These are phyloP conservation scores for Cystofilobasidium capitatum DNA, from an alignment of 768 basidiomycete species.

Conservation along the genomic window DNA sequence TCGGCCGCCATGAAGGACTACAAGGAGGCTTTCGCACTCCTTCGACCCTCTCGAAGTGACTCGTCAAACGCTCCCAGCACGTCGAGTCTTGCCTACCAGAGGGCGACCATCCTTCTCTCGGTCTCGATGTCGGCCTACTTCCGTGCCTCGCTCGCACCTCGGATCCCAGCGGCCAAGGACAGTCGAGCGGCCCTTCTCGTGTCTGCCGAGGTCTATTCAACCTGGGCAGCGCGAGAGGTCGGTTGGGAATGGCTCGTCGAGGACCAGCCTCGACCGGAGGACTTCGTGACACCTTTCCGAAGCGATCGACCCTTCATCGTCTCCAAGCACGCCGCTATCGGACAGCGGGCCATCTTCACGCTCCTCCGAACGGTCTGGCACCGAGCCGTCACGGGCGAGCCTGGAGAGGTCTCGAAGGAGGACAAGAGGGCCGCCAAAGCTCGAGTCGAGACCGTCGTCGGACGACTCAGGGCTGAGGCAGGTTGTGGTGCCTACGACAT, in stretches of 20 bases:
- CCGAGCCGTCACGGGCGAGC: conserved; percentile 36
- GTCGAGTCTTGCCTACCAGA: conserved; percentile 32
- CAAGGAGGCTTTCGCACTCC: conserved; percentile 36
- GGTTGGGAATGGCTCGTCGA: conserved; percentile 40
- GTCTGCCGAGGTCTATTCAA: conserved; percentile 38
- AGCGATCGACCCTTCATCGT: conserved; percentile 32
- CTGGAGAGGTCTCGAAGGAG: conserved; percentile 31
- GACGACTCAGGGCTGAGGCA: conserved; percentile 35
- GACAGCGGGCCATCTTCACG: conserved; percentile 35
- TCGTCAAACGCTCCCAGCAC: conserved; percentile 24
- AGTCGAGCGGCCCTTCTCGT: conserved; percentile 34
- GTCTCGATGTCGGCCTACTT: conserved; percentile 36
- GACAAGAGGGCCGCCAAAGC: conserved; percentile 37
- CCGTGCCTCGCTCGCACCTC: conserved; percentile 34
- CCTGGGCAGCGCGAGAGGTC: conserved; percentile 40
- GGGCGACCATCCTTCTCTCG: conserved; percentile 33
- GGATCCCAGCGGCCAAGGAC: conserved; percentile 33
- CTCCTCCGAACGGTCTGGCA: conserved; percentile 37
- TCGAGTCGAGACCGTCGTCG: conserved; percentile 36
- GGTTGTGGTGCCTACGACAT: conserved; percentile 36
- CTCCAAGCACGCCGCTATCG: conserved; percentile 34
- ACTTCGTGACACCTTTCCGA: background rate
- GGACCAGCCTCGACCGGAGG: conserved; percentile 26
- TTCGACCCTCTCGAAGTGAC: conserved; percentile 12
- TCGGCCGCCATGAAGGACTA: conserved; percentile 36